Percentiles rank a stretch among this genome's conserved stretches.
These are phyloP conservation scores for Cryptococcus neoformans DNA, from an alignment of 1,284 basidiomycete species.

Conservation along the genomic window DNA sequence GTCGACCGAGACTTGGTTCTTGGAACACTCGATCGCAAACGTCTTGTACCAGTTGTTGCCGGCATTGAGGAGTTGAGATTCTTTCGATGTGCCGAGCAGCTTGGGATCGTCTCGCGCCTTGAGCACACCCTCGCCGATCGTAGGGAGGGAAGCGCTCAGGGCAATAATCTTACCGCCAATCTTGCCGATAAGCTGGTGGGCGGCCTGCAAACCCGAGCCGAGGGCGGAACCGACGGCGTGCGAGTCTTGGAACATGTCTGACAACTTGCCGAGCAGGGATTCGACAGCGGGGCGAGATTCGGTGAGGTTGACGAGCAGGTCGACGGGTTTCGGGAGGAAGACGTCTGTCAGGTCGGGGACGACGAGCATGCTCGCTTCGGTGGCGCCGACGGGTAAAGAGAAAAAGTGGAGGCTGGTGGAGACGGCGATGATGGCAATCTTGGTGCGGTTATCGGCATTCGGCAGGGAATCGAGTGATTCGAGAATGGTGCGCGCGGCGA, in stretches of 20 bases:
- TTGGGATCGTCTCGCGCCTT: conserved; percentile 98
- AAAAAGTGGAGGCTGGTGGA: conserved; percentile 88
- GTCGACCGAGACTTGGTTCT: conserved; percentile 95
- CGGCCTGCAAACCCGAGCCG: conserved; percentile 94
- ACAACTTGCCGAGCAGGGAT: conserved; percentile 72
- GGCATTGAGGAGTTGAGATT: conserved; percentile 81
- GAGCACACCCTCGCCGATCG: conserved; percentile 82
- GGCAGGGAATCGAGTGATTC: conserved; percentile 95
- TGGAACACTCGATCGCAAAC: conserved; percentile 97
- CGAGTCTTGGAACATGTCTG: conserved; percentile 96
- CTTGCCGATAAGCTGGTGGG: conserved; percentile 88
- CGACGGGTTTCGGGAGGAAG: conserved; percentile 94
- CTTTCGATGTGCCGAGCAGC: conserved; percentile 90
- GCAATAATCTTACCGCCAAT: conserved; percentile 96
- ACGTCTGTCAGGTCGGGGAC: conserved; percentile 97
- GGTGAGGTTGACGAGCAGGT: conserved; percentile 88
- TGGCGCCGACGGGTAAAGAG: conserved; percentile 72
- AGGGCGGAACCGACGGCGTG: conserved; percentile 50
- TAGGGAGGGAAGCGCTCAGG: conserved; percentile 84
- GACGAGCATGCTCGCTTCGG: conserved; percentile 92
- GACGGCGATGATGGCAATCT: conserved; percentile 88
- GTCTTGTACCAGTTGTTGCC: conserved; percentile 97
- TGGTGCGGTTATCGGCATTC: conserved; percentile 89
- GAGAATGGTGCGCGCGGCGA: conserved; percentile 90
- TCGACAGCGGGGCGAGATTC: conserved; percentile 83